Percentiles rank a stretch among this genome's conserved stretches.
Conservation (phyloP, 208 protist genomes). For the Acanthamoeba healyi region DNA sequence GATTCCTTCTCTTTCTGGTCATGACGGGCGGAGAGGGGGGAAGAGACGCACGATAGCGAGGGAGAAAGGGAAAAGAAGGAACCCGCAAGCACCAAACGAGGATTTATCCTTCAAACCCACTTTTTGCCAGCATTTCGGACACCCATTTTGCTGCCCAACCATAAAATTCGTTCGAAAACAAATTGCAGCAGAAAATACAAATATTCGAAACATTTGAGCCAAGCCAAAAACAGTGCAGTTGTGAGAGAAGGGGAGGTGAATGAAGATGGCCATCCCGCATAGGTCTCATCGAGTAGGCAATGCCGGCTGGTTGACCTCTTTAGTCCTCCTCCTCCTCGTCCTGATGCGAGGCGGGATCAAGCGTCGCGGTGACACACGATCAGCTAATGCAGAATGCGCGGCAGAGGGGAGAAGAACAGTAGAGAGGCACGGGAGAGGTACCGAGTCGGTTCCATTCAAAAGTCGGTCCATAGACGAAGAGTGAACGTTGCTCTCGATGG, state of each 20-base stretch:
- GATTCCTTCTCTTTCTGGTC: slow-evolving; percentile 93
- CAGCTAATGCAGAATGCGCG: too few species aligned
- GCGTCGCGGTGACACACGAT: too few species aligned
- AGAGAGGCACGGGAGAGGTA: background rate
- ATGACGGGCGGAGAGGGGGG: slow-evolving; percentile 76
- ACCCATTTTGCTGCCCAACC: too few species aligned
- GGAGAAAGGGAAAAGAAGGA: slow-evolving; percentile 50
- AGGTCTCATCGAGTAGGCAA: too few species aligned
- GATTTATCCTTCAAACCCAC: background rate
- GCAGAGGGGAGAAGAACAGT: too few species aligned
- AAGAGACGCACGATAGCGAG: slow-evolving; percentile 65
- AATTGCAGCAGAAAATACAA: too few species aligned
- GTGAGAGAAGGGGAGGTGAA: too few species aligned
- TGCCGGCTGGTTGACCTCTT: background rate
- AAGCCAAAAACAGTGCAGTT: too few species aligned
- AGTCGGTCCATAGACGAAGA: slow-evolving; percentile 59
- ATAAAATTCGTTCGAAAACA: too few species aligned
- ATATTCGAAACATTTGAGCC: background rate
- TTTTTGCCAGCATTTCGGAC: background rate
- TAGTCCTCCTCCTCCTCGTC: too few species aligned
- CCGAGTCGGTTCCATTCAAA: background rate
- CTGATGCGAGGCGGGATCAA: too few species aligned
- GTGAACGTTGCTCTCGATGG: slow-evolving; percentile 80
- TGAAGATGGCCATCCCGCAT: too few species aligned
- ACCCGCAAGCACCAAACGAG: background rate